A percentile compares a stretch with the other conserved stretches of the same genome.
phyloP scores from a whole-genome alignment of 2,329 filamentous ascomycete species.

The Cercospora sp. region DNA sequence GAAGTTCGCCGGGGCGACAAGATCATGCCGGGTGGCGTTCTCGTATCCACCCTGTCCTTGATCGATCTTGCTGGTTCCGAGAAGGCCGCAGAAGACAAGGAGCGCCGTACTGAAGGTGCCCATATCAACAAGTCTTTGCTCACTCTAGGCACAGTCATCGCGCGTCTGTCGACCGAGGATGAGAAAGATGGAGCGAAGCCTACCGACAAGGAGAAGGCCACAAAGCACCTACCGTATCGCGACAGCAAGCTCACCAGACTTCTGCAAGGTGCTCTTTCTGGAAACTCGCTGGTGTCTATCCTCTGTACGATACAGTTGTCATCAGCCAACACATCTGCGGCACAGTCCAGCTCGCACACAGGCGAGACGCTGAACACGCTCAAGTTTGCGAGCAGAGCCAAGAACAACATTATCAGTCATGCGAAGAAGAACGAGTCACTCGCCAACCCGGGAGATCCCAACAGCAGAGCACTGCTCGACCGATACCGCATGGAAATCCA shows the following conservation, averaged over 20 bases:
- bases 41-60: constrained; percentile 89
- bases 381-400: constrained; percentile 93
- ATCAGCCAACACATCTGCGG: constrained; percentile 65
- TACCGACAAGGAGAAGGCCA: constrained; percentile 65
- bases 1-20: constrained; percentile 63
- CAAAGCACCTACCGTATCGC: constrained; percentile 88
- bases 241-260: constrained; percentile 96
- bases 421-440: constrained; percentile 91
- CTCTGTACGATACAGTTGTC: constrained; percentile 94
- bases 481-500: constrained; percentile 91
- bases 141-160: constrained; percentile 92
- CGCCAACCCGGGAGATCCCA: constrained; percentile 73
- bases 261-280: constrained; percentile 87
- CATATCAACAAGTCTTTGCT: constrained; percentile 98
- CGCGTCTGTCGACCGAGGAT: constrained; percentile 83
- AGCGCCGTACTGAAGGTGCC: constrained; percentile 87
- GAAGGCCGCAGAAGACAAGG: constrained; percentile 91
- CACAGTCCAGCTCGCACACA: constrained; percentile 71
- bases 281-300: constrained; percentile 93
- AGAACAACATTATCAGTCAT: constrained; percentile 97
- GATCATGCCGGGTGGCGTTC: constrained; percentile 80
- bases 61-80: constrained; percentile 97
- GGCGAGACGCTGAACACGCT: constrained; percentile 91
- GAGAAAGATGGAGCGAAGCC: constrained; percentile 61
- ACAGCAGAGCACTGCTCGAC: constrained; percentile 82